Conservation (phyloP, 2,329 filamentous ascomycete species). For the Neonectria punicea region DNA sequence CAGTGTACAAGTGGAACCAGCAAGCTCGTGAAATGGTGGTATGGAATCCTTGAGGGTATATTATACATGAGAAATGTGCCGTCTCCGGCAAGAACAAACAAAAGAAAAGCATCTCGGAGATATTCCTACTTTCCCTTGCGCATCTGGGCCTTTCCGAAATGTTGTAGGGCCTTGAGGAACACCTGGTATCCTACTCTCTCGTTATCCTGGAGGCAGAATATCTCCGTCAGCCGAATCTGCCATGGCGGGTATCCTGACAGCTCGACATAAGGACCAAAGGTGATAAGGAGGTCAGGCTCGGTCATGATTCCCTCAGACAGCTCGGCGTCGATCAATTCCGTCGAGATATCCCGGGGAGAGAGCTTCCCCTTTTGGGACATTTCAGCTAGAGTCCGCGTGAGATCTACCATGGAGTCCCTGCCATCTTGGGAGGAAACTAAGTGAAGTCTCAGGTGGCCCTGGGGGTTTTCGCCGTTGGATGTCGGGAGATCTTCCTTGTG, state of each 20-base stretch:
- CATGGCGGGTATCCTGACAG: slow-evolving; percentile 94
- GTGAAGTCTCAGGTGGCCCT: slow-evolving; percentile 68
- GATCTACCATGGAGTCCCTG: slow-evolving; percentile 91
- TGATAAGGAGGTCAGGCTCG: slow-evolving; percentile 88
- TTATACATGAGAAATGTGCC: slow-evolving; percentile 31
- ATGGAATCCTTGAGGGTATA: slow-evolving; percentile 47
- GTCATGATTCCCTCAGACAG: slow-evolving; percentile 81
- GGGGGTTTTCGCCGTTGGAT: slow-evolving; percentile 43
- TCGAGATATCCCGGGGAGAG: slow-evolving; percentile 81
- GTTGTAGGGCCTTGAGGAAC: slow-evolving; percentile 85
- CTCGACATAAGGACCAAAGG: slow-evolving; percentile 86
- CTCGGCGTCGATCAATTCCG: slow-evolving; percentile 89
- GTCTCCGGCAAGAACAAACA: slow-evolving; percentile 12
- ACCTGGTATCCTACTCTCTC: slow-evolving; percentile 92
- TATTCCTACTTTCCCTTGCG: slow-evolving; percentile 73
- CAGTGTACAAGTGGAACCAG: slow-evolving; percentile 75
- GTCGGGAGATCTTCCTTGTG: slow-evolving; percentile 53
- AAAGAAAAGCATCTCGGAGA: background rate
- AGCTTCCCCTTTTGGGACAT: slow-evolving; percentile 95
- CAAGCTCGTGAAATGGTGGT: slow-evolving; percentile 60
- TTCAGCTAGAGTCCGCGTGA: slow-evolving; percentile 92
- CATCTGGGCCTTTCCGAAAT: slow-evolving; percentile 89
- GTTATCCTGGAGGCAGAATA: slow-evolving; percentile 82
- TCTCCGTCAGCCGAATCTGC: slow-evolving; percentile 95
- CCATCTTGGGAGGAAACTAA: slow-evolving; percentile 90